A percentile compares a stretch with the other conserved stretches of the same genome.
Conservation (phyloP, 2,329 filamentous ascomycete genomes). For the Botrytis hyacinthi region DNA sequence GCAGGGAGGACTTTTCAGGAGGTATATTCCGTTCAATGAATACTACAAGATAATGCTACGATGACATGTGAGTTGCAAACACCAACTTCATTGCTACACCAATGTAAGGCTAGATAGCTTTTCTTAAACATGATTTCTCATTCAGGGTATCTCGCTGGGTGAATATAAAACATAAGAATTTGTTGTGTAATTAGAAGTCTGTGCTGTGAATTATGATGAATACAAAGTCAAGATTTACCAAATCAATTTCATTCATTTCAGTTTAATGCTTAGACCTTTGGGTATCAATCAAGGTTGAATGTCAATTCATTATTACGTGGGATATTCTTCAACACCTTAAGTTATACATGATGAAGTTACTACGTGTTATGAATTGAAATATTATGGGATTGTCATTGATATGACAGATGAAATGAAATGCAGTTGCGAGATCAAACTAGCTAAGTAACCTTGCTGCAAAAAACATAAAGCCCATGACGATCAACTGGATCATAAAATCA, state of each 20-base stretch:
- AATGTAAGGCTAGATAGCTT: neutral
- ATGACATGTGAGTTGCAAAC: neutral
- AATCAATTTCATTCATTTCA: neutral
- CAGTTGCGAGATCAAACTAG: neutral
- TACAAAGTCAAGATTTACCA: fast-evolving
- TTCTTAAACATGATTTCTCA: neutral
- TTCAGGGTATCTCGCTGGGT: neutral
- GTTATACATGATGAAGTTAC: neutral
- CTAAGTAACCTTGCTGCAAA: neutral
- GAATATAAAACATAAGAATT: neutral
- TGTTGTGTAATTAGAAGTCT: neutral
- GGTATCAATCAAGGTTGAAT: neutral
- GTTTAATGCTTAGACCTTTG: no score
- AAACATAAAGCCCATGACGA: neutral
- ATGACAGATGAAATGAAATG: neutral
- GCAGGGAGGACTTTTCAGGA: no score
- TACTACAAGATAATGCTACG: neutral
- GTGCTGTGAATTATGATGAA: neutral
- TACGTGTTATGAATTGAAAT: neutral
- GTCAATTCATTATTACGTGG: neutral
- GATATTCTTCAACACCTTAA: neutral
- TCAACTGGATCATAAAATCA: no score
- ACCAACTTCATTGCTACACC: neutral
- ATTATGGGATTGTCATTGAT: no score
- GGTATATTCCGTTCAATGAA: no score